phyloP scores from a whole-genome alignment of 768 basidiomycete species.

The Suillus brevipes region DNA sequence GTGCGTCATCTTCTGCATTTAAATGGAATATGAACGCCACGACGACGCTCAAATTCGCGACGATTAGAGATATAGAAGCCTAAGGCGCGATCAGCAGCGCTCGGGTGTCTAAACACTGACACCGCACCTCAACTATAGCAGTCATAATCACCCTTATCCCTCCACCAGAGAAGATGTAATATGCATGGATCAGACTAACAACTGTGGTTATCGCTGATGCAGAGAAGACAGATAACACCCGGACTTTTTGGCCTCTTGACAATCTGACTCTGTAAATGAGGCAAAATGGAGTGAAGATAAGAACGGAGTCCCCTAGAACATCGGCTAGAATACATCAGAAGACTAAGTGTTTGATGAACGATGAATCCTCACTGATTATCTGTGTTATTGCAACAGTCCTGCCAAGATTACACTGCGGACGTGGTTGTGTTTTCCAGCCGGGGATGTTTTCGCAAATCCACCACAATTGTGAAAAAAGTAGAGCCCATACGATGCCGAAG shows the following conservation, averaged over 20 bases:
- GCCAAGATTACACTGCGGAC: not conserved
- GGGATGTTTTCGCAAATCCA: not conserved
- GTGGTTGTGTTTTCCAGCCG: not conserved
- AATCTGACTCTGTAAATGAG: slow-evolving; percentile 45
- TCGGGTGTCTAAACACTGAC: not conserved
- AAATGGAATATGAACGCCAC: not conserved
- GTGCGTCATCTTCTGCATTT: not conserved
- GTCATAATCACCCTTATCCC: not conserved
- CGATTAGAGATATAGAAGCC: not conserved
- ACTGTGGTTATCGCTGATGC: slow-evolving; percentile 52
- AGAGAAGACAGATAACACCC: slow-evolving; percentile 48
- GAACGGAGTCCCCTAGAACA: slow-evolving; percentile 45
- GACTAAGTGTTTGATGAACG: not conserved
- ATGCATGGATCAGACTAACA: slow-evolving; percentile 45
- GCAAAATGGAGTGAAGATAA: slow-evolving; percentile 46
- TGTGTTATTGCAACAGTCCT: not conserved
- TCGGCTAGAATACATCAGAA: slow-evolving; percentile 39
- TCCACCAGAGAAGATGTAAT: slow-evolving; percentile 22
- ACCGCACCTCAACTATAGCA: not conserved
- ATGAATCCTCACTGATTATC: not conserved
- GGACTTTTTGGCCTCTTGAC: slow-evolving; percentile 39
- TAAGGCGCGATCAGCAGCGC: not conserved
- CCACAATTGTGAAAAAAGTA: not conserved
- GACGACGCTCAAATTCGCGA: not conserved
- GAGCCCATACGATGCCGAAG: not conserved